Base-by-base conservation (phyloP, 2,329 filamentous ascomycete genomes). In the Colletotrichum lini region DNA sequence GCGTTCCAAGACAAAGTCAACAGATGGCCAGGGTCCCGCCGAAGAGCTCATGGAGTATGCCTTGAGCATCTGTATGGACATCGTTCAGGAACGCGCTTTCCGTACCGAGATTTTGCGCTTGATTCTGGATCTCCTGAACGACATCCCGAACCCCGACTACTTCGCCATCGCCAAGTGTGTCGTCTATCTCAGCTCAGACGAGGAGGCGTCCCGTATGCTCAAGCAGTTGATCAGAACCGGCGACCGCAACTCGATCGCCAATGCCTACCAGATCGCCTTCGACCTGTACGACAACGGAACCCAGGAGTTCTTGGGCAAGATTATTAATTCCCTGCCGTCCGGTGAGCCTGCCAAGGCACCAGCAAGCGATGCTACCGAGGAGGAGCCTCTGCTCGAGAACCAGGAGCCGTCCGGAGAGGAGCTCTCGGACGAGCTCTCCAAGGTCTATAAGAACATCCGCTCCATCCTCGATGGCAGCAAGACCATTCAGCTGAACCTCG, bases 271-370 rank as follows among this genome's bases (percentile, higher is more conserved):
- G 80, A 97, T 99, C 68, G 96, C 96, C 1, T 99, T 99, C 78
- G 96, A 99, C 78, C 88, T 99, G 7, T 98, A 98, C 82, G 96
- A 99, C 83, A 99, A 99, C 79, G 96, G 96, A 75, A 98, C 96
- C 0, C 96, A 99, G 78, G 96, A 98, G 80, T 99, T 99, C 77
- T 83, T 99, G 30, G 91, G 92, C 75, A 98, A 96, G 83, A 94
- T 99, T 54, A 92, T 96, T 78, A 90, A 93, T 70, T 91, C 94
- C 56, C 85, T 98, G 42, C 94, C 95, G 0, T 86, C 88, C 21
- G 82, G 83, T 13, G 84, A 88, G 65, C 77, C 78, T 44, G 79
- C 86, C 65, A 84, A 88, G 49, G 84, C 87, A 38, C 82, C 79
- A 64, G 80, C 83, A 15, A 81, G 54, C 35, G 71, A 82, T 15